These are phyloP conservation scores for Neostapfia colusana DNA, from an alignment of 176 grass and related monocot species.

Conservation along the genomic window DNA sequence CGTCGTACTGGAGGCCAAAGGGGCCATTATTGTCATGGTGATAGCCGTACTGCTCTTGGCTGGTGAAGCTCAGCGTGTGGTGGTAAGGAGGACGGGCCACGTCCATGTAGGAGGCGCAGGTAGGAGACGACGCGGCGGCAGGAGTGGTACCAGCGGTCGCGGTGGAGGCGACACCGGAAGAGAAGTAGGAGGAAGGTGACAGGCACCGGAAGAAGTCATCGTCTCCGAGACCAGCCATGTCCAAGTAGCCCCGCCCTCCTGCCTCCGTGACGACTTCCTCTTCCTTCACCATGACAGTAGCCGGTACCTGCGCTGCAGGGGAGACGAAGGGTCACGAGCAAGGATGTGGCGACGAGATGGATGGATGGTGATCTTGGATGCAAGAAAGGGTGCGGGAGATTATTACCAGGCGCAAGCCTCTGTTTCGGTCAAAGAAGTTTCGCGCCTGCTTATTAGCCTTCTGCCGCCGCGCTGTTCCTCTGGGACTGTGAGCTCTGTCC, in stretches of 20 bases:
- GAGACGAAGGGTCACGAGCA: not conserved
- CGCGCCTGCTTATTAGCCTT: slow-evolving; percentile 30
- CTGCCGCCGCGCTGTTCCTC: not conserved
- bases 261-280: slow-evolving; percentile 41
- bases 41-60: slow-evolving; percentile 22
- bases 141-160: slow-evolving; percentile 5
- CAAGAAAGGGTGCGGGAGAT: not conserved
- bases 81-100: slow-evolving; percentile 24
- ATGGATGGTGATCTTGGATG: slow-evolving; percentile 16
- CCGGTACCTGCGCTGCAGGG: not conserved
- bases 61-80: slow-evolving; percentile 43
- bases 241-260: slow-evolving; percentile 42
- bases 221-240: slow-evolving; percentile 40
- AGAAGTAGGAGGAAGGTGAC: slow-evolving; percentile 45
- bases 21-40: not conserved
- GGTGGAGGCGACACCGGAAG: slow-evolving; percentile 29
- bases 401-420: slow-evolving; percentile 16
- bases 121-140: slow-evolving; percentile 17
- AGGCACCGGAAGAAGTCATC: slow-evolving; percentile 50
- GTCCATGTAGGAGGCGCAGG: slow-evolving; percentile 32
- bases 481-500: slow-evolving; percentile 2
- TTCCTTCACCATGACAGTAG: slow-evolving; percentile 49
- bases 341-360: not conserved
- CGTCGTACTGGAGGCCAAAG: slow-evolving; percentile 36
- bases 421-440: slow-evolving; percentile 47